Percentiles rank a stretch among this genome's conserved stretches.
Conservation (phyloP, 1,139 yeast species). For the Kurtzmaniella quercitrusa region DNA sequence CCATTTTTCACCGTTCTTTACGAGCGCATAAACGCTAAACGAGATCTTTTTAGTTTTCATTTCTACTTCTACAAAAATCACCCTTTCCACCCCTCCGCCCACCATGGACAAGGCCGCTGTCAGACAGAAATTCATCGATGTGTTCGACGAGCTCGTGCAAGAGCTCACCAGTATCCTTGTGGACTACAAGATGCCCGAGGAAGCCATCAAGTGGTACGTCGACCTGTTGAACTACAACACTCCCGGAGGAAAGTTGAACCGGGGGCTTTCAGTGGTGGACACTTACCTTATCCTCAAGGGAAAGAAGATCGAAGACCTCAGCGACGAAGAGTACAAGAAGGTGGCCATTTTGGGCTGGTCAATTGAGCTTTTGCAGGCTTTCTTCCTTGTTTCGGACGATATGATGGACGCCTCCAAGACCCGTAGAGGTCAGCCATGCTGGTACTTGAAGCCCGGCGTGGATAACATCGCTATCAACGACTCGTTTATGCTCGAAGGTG, state of each 20-base stretch:
- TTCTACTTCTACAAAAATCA: too few relatives aligned
- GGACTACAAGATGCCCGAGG: constrained; percentile 77
- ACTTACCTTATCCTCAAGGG: constrained; percentile 79
- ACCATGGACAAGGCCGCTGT: constrained; percentile 28
- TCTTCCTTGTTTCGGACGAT: constrained; percentile 96
- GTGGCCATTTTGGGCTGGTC: constrained; percentile 95
- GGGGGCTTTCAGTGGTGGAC: constrained; percentile 94
- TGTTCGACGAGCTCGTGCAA: constrained; percentile 73
- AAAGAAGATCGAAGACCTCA: constrained; percentile 54
- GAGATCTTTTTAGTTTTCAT: too few relatives aligned
- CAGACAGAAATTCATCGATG: constrained; percentile 63
- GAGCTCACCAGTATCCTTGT: constrained; percentile 65
- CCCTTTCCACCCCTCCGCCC: background rate
- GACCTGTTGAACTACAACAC: constrained; percentile 77
- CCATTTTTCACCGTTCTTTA: too few relatives aligned
- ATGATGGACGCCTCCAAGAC: constrained; percentile 98
- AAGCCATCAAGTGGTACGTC: constrained; percentile 84
- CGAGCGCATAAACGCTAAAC: too few relatives aligned
- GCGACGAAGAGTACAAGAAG: constrained; percentile 67
- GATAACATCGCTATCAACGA: constrained; percentile 96
- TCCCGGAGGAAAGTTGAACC: constrained; percentile 94
- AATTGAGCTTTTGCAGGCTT: constrained; percentile 92
- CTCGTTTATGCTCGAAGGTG: constrained; percentile 94
- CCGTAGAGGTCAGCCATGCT: constrained; percentile 98
- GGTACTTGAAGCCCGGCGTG: constrained; percentile 82